These are phyloP conservation scores for Kodamaea lidongshanica DNA, from an alignment of 805 yeast genomes.

Conservation along the genomic window DNA sequence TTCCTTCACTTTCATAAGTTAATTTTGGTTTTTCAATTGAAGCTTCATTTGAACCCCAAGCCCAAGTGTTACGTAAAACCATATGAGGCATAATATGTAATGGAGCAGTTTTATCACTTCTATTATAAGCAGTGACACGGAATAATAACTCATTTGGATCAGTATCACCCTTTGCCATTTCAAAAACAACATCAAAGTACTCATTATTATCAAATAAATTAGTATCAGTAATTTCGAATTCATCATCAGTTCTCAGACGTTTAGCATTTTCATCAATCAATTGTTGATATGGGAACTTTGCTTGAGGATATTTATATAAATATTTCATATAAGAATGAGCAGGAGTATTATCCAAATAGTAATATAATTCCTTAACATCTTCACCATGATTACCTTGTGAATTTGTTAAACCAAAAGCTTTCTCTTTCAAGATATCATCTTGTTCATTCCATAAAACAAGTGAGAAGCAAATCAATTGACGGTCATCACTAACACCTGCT, in stretches of 20 bases:
- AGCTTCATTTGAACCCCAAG: slow-evolving; percentile 67
- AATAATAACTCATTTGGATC: slow-evolving; percentile 77
- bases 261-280: slow-evolving; percentile 61
- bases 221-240: slow-evolving; percentile 80
- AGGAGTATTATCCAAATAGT: slow-evolving; percentile 86
- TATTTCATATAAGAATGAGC: slow-evolving; percentile 90
- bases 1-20: slow-evolving; percentile 34
- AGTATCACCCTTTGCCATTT: slow-evolving; percentile 79
- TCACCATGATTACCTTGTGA: slow-evolving; percentile 96
- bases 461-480: slow-evolving; percentile 68
- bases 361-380: slow-evolving; percentile 83
- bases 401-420: slow-evolving; percentile 82
- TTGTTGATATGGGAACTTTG: slow-evolving; percentile 73
- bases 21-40: slow-evolving; percentile 44
- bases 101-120: slow-evolving; percentile 82
- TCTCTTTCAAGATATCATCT: slow-evolving; percentile 79
- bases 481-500: slow-evolving; percentile 83
- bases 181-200: slow-evolving; percentile 84
- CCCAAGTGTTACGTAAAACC: slow-evolving; percentile 84
- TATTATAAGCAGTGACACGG: slow-evolving; percentile 80
- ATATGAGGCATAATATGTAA: slow-evolving; percentile 81
- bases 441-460: slow-evolving; percentile 89
- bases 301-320: slow-evolving; percentile 87
- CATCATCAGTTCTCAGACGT: slow-evolving; percentile 61
- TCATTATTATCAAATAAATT: slow-evolving; percentile 64